A percentile compares a stretch with the other conserved stretches of the same genome.
phyloP scores from a whole-genome alignment of 139 green algal genomes.

The Chlorella sorokiniana region DNA sequence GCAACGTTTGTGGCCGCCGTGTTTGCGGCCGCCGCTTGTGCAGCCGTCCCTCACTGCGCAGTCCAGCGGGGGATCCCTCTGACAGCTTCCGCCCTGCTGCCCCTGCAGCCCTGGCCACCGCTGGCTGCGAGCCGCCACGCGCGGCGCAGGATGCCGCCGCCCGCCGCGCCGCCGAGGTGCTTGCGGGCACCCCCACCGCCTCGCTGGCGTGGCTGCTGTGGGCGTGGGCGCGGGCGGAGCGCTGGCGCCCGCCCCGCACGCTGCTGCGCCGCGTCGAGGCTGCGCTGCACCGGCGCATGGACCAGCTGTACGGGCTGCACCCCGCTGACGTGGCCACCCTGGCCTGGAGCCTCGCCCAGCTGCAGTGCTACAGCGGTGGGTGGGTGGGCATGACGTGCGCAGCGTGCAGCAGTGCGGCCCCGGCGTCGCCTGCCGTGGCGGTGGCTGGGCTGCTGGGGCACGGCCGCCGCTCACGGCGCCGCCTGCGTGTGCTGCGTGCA shows the following conservation, averaged over 20 bases:
- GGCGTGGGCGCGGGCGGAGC: background rate
- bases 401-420: background rate
- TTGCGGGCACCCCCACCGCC: background rate
- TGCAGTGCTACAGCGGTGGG: conserved; percentile 9
- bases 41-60: background rate
- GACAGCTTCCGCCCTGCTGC: background rate
- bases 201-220: conserved; percentile 29
- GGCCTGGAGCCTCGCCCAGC: conserved; percentile 3
- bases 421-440: background rate
- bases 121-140: conserved; percentile 13
- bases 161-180: background rate
- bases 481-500: background rate
- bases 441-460: background rate
- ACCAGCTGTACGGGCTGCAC: background rate
- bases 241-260: background rate
- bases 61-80: too few relatives aligned
- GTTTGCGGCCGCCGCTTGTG: background rate
- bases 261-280: conserved; percentile 19
- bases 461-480: background rate
- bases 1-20: background rate
- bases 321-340: conserved; percentile 3
- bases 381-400: background rate
- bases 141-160: background rate
- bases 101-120: conserved; percentile 16
- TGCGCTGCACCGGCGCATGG: background rate